A percentile compares a stretch with the other conserved stretches of the same genome.
Evolutionary conservation across 2,329 filamentous ascomycete species (phyloP).

Genomic region (Waltergamsia citrina): DNA sequence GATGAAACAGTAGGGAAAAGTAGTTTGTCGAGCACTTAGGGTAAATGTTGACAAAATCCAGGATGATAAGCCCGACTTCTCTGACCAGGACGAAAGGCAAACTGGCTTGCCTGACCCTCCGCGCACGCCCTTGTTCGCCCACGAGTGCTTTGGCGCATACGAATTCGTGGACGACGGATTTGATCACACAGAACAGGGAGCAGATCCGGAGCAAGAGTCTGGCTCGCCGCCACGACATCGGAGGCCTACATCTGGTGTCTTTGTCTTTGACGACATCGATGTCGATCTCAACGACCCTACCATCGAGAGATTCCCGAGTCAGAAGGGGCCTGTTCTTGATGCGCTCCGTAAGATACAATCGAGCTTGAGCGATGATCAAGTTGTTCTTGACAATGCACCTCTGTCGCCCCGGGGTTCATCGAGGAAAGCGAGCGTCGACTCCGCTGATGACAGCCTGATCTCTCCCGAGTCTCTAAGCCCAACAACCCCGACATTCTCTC

Average conservation of each 20-base stretch:
- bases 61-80: neutral
- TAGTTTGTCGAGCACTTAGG: too few relatives aligned
- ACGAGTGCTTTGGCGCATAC: slow-evolving; percentile 34
- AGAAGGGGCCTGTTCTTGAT: slow-evolving; percentile 31
- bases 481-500: slow-evolving; percentile 19
- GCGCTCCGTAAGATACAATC: slow-evolving; percentile 36
- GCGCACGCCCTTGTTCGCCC: slow-evolving; percentile 33
- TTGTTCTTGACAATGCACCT: slow-evolving; percentile 23
- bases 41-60: neutral
- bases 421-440: slow-evolving; percentile 24
- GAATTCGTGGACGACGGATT: slow-evolving; percentile 19
- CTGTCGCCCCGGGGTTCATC: slow-evolving; percentile 25
- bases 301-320: slow-evolving; percentile 37
- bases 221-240: too few relatives aligned
- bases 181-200: slow-evolving; percentile 12
- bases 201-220: neutral
- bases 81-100: slow-evolving; percentile 3
- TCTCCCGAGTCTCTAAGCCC: slow-evolving; percentile 26
- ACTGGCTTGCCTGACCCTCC: slow-evolving; percentile 6
- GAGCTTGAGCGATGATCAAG: slow-evolving; percentile 28
- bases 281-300: slow-evolving; percentile 35
- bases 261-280: neutral
- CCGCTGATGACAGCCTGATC: slow-evolving; percentile 21
- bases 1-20: slow-evolving; percentile 16
- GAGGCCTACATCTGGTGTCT: neutral